A percentile compares a stretch with the other conserved stretches of the same genome.
phyloP scores from a whole-genome alignment of 1,284 basidiomycete species.

The Marasmius tenuissimus region DNA sequence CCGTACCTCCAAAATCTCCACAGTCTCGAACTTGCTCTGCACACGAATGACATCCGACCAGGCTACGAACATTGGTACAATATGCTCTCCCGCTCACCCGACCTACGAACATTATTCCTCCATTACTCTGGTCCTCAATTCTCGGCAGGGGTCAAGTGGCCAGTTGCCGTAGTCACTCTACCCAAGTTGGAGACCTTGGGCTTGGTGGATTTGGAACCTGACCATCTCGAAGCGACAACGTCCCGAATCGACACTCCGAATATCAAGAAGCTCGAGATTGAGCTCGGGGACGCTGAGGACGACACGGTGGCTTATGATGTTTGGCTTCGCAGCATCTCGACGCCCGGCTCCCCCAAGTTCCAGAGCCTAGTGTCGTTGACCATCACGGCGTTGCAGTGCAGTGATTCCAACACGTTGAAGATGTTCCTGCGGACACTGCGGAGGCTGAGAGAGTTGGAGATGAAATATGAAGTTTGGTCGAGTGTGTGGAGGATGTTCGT shows the following conservation, averaged over 20 bases:
- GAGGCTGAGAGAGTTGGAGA: slow-evolving; percentile 40
- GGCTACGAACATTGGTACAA: slow-evolving; percentile 50
- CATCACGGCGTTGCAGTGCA: slow-evolving; percentile 47
- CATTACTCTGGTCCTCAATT: slow-evolving; percentile 52
- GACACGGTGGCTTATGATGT: slow-evolving; percentile 48
- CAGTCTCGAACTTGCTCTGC: slow-evolving; percentile 55
- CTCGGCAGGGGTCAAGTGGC: slow-evolving; percentile 11
- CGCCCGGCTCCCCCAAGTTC: slow-evolving; percentile 24
- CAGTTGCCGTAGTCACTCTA: slow-evolving; percentile 39
- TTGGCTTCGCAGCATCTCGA: slow-evolving; percentile 42
- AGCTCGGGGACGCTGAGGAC: slow-evolving; percentile 33
- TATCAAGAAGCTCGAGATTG: slow-evolving; percentile 43
- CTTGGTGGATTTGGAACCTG: slow-evolving; percentile 53
- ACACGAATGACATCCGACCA: slow-evolving; percentile 56
- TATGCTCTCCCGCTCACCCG: slow-evolving; percentile 48
- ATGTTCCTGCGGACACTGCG: slow-evolving; percentile 34
- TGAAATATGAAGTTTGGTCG: slow-evolving; percentile 39
- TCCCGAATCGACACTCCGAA: slow-evolving; percentile 42
- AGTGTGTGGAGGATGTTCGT: slow-evolving; percentile 13
- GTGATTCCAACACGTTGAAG: slow-evolving; percentile 28
- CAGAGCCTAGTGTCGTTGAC: slow-evolving; percentile 38
- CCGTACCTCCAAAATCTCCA: slow-evolving; percentile 51
- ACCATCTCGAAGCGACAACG: slow-evolving; percentile 32
- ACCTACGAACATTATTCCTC: slow-evolving; percentile 46
- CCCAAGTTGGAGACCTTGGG: slow-evolving; percentile 42